These are phyloP conservation scores for Rubia tinctorum DNA, from an alignment of 305 asterid species.

Conservation along the genomic window DNA sequence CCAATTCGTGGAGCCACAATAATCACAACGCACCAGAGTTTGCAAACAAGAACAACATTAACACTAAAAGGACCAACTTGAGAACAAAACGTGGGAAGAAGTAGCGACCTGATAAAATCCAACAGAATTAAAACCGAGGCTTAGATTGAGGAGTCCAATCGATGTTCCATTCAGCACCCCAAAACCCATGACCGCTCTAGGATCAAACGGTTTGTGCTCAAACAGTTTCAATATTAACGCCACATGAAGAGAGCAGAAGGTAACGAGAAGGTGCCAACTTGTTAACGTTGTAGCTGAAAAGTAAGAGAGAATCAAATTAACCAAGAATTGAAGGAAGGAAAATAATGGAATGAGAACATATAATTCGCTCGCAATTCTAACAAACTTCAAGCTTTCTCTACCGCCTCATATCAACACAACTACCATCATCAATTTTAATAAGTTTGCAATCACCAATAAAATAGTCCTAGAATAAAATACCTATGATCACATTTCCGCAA, in stretches of 20 bases:
- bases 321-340: constrained; percentile 4
- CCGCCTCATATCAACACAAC: background rate
- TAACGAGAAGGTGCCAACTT: constrained; percentile 91
- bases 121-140: constrained; percentile 85
- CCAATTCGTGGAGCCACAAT: background rate
- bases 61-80: background rate
- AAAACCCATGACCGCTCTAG: constrained; percentile 80
- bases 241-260: constrained; percentile 81
- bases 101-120: constrained; percentile 77
- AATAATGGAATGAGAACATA: background rate
- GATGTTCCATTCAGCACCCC: constrained; percentile 82
- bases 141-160: constrained; percentile 76
- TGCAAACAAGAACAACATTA: background rate
- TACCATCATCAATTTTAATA: background rate
- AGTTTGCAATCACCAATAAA: background rate
- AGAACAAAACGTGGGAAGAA: constrained; percentile 7
- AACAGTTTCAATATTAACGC: constrained; percentile 72
- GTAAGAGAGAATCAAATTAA: constrained; percentile 27
- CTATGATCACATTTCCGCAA: too few species aligned
- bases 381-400: background rate
- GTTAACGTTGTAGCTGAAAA: constrained; percentile 80
- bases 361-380: background rate
- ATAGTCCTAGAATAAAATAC: background rate
- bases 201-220: constrained; percentile 86
- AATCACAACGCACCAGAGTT: background rate